Evolutionary conservation across 768 basidiomycete species (phyloP), one percentile per base, ranked within the genome.

Genomic region (Nidularia pulvinata): DNA sequence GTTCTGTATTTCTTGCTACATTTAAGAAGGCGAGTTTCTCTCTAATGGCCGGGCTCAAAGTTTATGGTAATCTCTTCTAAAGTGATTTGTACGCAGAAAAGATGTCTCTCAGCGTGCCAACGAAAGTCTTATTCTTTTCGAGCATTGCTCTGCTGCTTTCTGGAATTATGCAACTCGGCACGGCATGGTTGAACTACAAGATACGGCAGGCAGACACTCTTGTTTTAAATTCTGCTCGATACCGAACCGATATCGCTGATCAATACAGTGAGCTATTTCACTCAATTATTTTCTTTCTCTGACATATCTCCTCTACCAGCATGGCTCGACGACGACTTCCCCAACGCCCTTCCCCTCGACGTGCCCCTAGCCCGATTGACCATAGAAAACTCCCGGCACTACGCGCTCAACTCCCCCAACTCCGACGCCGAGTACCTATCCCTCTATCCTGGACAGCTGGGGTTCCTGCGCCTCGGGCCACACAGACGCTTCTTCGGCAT

Each of bases 401-500:
- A 50, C 32, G 49, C 35, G 1, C 49, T 55, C 30, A 22, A 39
- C 7, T 6, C 37, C 13, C 53, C 53, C 3, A 22, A 50, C 11
- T 32, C 53, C 16, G 36, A 51, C 6, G 53, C 49, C 16, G 49
- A 55, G 34, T 55, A 46, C n/a, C 47, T 33, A 14, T 51, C 53
- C 14, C 6, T 33, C 22, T 46, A 55, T 22, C 47, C 47, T 6
- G 39, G 43, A n/a, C 56, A 43, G 11, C 30, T 46, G 9, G 70
- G 69, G 4, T 72, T 72, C 57, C 59, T 72, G 11, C 65, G 64
- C 42, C 59, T 73, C 3, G 73, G 73, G 19, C 65, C 69, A 1
- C 11, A 65, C 34, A 54, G 67, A 46, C 70, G 69, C 36, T 62
- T 64, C 1, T 71, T 76, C 50, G 68, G 57, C 6, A 58, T 75